A percentile compares a stretch with the other conserved stretches of the same genome.
Evolutionary conservation across 805 yeast species (phyloP).

Genomic region (Candida nonsorbophila): DNA sequence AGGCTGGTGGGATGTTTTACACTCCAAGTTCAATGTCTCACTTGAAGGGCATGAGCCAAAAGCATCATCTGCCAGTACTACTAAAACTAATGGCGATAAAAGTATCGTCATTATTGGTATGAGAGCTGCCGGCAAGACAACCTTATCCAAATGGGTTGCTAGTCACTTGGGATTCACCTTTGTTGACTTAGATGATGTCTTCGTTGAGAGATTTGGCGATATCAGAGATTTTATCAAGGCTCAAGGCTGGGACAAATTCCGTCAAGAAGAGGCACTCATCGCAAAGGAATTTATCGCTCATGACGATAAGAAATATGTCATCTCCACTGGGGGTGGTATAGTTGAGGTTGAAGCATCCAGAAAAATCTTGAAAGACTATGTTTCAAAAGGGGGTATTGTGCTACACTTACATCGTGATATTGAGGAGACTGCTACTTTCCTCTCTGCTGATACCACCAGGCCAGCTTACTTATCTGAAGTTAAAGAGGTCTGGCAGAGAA

Average conservation of each 20-base stretch:
- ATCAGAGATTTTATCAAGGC: constrained; percentile 58
- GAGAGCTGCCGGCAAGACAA: constrained; percentile 97
- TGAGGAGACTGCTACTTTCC: constrained; percentile 69
- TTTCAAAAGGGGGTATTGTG: constrained; percentile 64
- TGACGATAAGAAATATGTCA: constrained; percentile 48
- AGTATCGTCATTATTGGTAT: constrained; percentile 85
- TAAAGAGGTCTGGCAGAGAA: constrained; percentile 74
- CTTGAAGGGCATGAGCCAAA: constrained; percentile 73
- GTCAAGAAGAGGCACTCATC: constrained; percentile 57
- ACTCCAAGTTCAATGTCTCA: constrained; percentile 55
- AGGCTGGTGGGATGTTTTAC: constrained; percentile 97
- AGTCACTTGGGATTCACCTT: constrained; percentile 59
- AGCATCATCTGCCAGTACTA: constrained; percentile 13
- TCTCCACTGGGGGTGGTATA: constrained; percentile 96
- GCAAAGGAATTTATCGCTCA: constrained; percentile 45
- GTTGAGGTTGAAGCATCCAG: constrained; percentile 77
- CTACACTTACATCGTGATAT: constrained; percentile 87
- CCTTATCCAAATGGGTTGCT: constrained; percentile 78
- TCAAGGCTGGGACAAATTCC: constrained; percentile 85
- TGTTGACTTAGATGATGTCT: constrained; percentile 69
- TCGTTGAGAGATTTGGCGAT: constrained; percentile 52
- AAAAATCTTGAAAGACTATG: constrained; percentile 50
- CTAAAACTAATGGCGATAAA: constrained; percentile 29
- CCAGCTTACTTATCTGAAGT: constrained; percentile 86
- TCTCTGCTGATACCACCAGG: constrained; percentile 73